These are phyloP conservation scores for Skeletonema marinoi DNA, from an alignment of 108 stramenopile genomes.

Conservation along the genomic window DNA sequence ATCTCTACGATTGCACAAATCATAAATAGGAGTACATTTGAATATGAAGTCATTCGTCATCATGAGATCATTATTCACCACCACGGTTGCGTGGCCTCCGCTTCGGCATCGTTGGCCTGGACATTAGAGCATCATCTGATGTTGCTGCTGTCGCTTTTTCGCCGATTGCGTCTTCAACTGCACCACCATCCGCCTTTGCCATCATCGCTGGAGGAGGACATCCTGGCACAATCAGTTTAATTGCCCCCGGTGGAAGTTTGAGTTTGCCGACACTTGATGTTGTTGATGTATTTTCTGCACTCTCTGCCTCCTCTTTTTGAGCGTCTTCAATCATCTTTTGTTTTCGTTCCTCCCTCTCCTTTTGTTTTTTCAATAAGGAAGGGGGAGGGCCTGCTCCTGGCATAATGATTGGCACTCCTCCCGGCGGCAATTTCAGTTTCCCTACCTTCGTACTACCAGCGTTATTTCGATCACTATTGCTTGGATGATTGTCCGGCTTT, in stretches of 20 bases:
- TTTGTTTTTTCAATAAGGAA: constrained; percentile 29
- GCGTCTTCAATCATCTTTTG: constrained; percentile 20
- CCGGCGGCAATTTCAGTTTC: constrained; percentile 23
- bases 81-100: constrained; percentile 10
- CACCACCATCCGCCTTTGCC: neutral
- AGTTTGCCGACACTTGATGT: neutral
- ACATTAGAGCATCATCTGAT: constrained; percentile 10
- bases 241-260: constrained; percentile 7
- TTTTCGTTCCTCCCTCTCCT: constrained; percentile 17
- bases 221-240: neutral
- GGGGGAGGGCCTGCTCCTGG: constrained; percentile 38
- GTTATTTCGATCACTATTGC: neutral
- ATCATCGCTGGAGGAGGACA: neutral
- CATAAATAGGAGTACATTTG: neutral
- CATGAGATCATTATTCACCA: neutral
- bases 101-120: constrained; percentile 19
- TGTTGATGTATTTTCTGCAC: neutral
- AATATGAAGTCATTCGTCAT: neutral
- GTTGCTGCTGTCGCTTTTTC: neutral
- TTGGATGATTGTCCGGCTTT: neutral
- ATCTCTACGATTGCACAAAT: neutral
- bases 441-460: constrained; percentile 15
- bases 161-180: neutral
- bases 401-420: constrained; percentile 30
- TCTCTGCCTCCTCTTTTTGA: neutral